Conservation (phyloP, 2,329 filamentous ascomycete genomes). For the Neopestalotiopsis rosae region DNA sequence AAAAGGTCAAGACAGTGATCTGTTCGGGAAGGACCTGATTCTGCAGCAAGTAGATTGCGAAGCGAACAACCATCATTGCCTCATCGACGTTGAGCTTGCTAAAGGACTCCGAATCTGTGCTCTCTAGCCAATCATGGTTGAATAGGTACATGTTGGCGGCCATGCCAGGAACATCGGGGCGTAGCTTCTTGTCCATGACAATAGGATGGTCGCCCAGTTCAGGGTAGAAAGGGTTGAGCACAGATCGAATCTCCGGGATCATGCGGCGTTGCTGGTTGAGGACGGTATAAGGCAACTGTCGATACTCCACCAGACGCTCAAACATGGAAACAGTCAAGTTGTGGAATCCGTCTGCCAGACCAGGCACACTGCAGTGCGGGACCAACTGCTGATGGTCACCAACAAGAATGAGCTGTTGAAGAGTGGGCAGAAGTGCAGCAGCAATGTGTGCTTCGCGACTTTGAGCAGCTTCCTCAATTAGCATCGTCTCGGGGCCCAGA, state of each 20-base stretch:
- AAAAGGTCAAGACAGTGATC: slow-evolving; percentile 87
- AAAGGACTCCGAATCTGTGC: slow-evolving; percentile 61
- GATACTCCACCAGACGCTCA: slow-evolving; percentile 71
- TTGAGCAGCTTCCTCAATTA: slow-evolving; percentile 84
- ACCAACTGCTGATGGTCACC: slow-evolving; percentile 84
- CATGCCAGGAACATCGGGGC: slow-evolving; percentile 53
- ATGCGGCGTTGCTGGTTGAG: slow-evolving; percentile 71
- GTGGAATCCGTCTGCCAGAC: slow-evolving; percentile 65
- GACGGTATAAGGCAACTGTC: slow-evolving; percentile 66
- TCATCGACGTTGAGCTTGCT: slow-evolving; percentile 75
- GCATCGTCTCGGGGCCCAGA: slow-evolving; percentile 68
- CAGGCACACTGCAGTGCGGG: slow-evolving; percentile 67
- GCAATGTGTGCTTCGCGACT: slow-evolving; percentile 68
- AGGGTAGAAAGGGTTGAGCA: slow-evolving; percentile 55
- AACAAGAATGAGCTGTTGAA: slow-evolving; percentile 63
- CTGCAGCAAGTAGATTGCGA: slow-evolving; percentile 73
- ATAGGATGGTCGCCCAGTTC: slow-evolving; percentile 48
- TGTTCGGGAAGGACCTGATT: slow-evolving; percentile 65
- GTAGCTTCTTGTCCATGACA: slow-evolving; percentile 38
- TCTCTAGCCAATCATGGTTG: slow-evolving; percentile 68
- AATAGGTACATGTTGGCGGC: slow-evolving; percentile 47
- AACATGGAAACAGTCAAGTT: slow-evolving; percentile 79
- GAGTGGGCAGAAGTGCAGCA: slow-evolving; percentile 54
- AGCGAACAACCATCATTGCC: slow-evolving; percentile 75
- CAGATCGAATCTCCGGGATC: slow-evolving; percentile 48